phyloP scores from a whole-genome alignment of 2,329 filamentous ascomycete genomes.

The Lojkania enalia region DNA sequence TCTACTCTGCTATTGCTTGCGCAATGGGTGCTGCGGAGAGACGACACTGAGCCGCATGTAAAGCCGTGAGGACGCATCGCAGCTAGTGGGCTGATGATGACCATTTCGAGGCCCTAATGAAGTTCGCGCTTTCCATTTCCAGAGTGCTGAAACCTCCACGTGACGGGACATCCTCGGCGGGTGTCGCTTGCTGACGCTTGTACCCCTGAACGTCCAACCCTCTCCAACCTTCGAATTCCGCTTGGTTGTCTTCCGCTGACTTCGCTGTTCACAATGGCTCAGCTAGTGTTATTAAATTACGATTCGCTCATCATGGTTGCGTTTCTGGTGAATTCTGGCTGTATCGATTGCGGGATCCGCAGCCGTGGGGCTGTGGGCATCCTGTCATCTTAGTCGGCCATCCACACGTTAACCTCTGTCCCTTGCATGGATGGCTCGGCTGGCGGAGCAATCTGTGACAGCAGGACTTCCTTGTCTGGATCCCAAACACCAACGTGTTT shows the following conservation, averaged over 20 bases:
- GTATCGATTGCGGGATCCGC: slow-evolving; percentile 4
- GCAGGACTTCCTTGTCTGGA: slow-evolving; percentile 23
- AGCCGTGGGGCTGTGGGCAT: slow-evolving; percentile 9
- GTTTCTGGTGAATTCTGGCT: slow-evolving; percentile 1
- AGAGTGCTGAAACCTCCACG: not conserved
- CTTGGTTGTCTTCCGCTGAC: not conserved
- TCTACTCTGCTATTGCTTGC: too few species aligned
- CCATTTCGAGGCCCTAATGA: too few species aligned
- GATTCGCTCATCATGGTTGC: slow-evolving; percentile 4
- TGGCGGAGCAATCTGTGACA: slow-evolving; percentile 26
- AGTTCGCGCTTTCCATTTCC: not conserved
- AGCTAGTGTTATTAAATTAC: slow-evolving; percentile 5
- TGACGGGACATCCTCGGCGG: not conserved
- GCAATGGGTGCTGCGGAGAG: too few species aligned
- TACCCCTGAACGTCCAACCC: slow-evolving; percentile 11
- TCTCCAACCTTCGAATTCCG: not conserved
- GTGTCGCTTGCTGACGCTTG: slow-evolving; percentile 6
- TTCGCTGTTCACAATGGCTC: not conserved
- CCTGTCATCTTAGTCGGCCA: slow-evolving; percentile 18
- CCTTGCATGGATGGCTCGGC: slow-evolving; percentile 15
- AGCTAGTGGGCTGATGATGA: not conserved
- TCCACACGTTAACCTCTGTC: not conserved
- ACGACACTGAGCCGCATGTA: not conserved
- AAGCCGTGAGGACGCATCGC: not conserved
- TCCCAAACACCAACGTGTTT: slow-evolving; percentile 45